Percentiles rank a stretch among this genome's conserved stretches.
These are phyloP conservation scores for Schoenoplectus tabernaemontani DNA, from an alignment of 202 grass and related monocot genomes.

Conservation along the genomic window DNA sequence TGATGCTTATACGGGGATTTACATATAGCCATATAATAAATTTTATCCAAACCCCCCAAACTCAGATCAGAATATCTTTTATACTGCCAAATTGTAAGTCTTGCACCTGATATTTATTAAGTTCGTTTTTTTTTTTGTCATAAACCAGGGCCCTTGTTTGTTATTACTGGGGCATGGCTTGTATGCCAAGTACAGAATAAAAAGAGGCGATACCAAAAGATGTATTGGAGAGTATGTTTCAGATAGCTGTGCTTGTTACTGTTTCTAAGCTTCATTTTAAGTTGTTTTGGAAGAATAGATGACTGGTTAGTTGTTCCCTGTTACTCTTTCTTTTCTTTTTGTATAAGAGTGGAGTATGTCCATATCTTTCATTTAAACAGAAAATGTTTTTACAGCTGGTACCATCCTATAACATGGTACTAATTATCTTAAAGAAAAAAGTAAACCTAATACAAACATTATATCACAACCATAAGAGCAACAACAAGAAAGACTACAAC, in stretches of 20 bases:
- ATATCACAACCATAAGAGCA: no score
- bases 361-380: no score
- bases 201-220: constrained; percentile 50
- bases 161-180: constrained; percentile 64
- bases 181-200: constrained; percentile 66
- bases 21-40: not conserved
- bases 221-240: constrained; percentile 54
- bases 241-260: constrained; percentile 46
- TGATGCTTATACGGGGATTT: not conserved
- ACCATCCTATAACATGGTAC: no score
- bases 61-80: not conserved
- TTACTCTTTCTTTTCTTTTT: not conserved
- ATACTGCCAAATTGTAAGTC: not conserved
- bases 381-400: no score
- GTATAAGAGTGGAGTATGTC: no score
- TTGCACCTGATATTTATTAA: not conserved
- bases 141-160: constrained; percentile 60
- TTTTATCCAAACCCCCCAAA: not conserved
- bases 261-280: constrained; percentile 49
- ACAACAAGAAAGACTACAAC: no score
- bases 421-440: no score
- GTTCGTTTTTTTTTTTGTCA: not conserved
- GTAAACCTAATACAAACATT: no score
- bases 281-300: constrained; percentile 62
- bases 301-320: constrained; percentile 40